Base-by-base conservation (phyloP, 192 early-diverging fungal species). In the Chytriomyces confervae region DNA sequence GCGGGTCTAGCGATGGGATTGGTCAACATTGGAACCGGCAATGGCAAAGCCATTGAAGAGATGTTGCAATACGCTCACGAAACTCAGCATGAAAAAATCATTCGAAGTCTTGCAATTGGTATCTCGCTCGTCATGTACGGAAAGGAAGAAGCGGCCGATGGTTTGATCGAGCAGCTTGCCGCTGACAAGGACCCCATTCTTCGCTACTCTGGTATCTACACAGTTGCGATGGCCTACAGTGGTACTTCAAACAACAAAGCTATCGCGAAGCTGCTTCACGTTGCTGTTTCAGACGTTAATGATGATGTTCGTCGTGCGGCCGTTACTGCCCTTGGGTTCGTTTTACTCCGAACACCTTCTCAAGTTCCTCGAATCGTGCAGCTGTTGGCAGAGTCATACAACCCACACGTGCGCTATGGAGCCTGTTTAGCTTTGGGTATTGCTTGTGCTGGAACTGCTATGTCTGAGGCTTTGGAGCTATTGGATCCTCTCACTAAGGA, bases 261-360 rank as follows among this genome's bases (percentile, higher is more conserved):
- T 5, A 95, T 99, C 63, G 90, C 93, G 45, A 89, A 91, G 44
- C 89, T 98, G 67, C 91, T 99, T 49, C 98, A 99, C 81, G 92
- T 99, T 60, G 97, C 98, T 62, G 98, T 99, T 5, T 93, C 92
- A 62, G 98, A 99, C 80, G 98, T 98, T 57, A 98, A 96, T 80
- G 98, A 99, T 75, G 98, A 99, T 81, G 97, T 99, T n/a, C 91
- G 98, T 36, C 91, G 98, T n/a, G 97, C 98, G 2, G 96, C 98
- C 10, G 98, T 98, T 50, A 98, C 94, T 6, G 91, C 95, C 0
- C 91, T 99, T 44, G 98, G 98, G 6, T 99, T 99, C 79, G 88
- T 99, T 20, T 86, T 99, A 9, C 92, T 95, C 85, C 90, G 94
- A 57, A 93, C 90, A n/a, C 94, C 96, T 43, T 91, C 93, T 77